These are phyloP conservation scores for Fusarium haematococcum DNA, from an alignment of 2,329 filamentous ascomycete genomes.

Conservation along the genomic window DNA sequence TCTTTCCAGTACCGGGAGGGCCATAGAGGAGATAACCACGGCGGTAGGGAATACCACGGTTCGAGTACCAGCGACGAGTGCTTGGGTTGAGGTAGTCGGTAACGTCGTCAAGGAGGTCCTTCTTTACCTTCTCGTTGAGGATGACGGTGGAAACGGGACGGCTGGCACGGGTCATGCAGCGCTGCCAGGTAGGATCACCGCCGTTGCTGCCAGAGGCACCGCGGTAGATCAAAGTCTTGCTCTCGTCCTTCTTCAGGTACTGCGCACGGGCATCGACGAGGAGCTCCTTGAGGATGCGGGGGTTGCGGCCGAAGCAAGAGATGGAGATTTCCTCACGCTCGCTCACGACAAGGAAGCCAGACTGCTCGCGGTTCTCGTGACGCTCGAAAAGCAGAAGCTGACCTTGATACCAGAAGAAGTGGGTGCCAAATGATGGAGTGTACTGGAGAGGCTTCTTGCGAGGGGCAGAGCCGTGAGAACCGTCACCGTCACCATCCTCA, in stretches of 20 bases:
- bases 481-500: slow-evolving; percentile 51
- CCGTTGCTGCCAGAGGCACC: slow-evolving; percentile 58
- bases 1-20: slow-evolving; percentile 84
- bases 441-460: slow-evolving; percentile 67
- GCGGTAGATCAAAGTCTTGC: slow-evolving; percentile 75
- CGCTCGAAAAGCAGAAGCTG: slow-evolving; percentile 69
- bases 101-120: slow-evolving; percentile 69
- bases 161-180: slow-evolving; percentile 70
- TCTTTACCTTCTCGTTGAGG: slow-evolving; percentile 70
- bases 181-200: slow-evolving; percentile 66
- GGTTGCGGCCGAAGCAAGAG: slow-evolving; percentile 71
- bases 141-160: slow-evolving; percentile 75
- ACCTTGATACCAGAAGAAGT: slow-evolving; percentile 76
- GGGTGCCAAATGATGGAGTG: slow-evolving; percentile 74
- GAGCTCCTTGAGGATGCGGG: slow-evolving; percentile 70
- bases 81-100: slow-evolving; percentile 72
- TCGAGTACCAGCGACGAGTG: slow-evolving; percentile 82
- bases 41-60: slow-evolving; percentile 86
- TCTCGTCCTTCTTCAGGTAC: slow-evolving; percentile 68
- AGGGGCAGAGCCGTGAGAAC: slow-evolving; percentile 37
- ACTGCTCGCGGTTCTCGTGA: slow-evolving; percentile 59
- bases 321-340: slow-evolving; percentile 70
- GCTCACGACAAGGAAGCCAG: slow-evolving; percentile 54
- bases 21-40: slow-evolving; percentile 86
- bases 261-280: slow-evolving; percentile 67